A percentile compares a stretch with the other conserved stretches of the same genome.
phyloP scores from a whole-genome alignment of 2,329 filamentous ascomycete species.

The Allantophomopsis cytisporea region DNA sequence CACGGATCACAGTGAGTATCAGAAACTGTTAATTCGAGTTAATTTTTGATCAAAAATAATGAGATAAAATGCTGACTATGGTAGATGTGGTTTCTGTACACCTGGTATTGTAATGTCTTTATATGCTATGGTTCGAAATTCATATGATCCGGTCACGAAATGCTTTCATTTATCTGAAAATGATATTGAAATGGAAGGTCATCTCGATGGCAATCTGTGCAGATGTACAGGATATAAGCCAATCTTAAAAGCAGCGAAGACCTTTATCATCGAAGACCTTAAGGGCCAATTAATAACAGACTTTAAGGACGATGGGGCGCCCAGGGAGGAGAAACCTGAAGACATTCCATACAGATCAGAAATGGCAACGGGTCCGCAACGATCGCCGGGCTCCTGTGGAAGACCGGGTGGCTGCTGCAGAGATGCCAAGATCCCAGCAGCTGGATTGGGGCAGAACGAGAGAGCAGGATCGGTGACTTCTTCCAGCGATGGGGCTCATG shows the following conservation, averaged over 20 bases:
- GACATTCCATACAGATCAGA: conserved; percentile 10
- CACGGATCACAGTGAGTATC: conserved; percentile 74
- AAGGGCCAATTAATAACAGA: conserved; percentile 32
- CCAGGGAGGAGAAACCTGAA: conserved; percentile 4
- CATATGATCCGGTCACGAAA: conserved; percentile 40
- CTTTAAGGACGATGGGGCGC: conserved; percentile 43
- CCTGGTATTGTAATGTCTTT: conserved; percentile 95
- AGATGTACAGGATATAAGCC: conserved; percentile 88
- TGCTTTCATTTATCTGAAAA: conserved; percentile 37
- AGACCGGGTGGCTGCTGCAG: conserved; percentile 51
- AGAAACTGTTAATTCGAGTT: neutral
- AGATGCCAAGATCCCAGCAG: conserved; percentile 21
- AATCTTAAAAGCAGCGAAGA: conserved; percentile 83
- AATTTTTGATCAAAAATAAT: neutral
- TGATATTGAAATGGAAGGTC: conserved; percentile 68
- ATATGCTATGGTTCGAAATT: conserved; percentile 81
- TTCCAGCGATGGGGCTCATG: neutral
- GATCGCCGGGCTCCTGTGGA: conserved; percentile 9
- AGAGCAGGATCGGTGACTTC: neutral
- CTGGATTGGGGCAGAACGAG: neutral
- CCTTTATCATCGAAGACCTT: conserved; percentile 42
- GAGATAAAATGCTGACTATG: neutral
- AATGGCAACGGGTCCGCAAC: conserved; percentile 2
- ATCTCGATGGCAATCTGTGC: conserved; percentile 85
- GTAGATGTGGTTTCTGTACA: conserved; percentile 56